phyloP scores from a whole-genome alignment of 495 filamentous ascomycete genomes.

The Viridothelium virens region DNA sequence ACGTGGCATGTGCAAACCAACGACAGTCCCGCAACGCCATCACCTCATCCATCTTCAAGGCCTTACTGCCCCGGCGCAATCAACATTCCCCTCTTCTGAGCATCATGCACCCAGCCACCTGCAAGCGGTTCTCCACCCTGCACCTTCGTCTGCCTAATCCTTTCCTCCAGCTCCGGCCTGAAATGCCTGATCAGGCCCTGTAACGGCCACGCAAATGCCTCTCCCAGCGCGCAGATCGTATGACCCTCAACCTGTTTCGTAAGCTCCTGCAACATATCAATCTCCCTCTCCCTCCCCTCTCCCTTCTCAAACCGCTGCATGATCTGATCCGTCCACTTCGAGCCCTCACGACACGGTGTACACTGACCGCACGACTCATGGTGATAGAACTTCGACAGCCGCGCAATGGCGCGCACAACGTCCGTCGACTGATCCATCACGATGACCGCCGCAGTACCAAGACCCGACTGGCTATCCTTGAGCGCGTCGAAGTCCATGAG shows the following conservation, averaged over 20 bases:
- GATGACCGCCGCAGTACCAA: constrained; percentile 96
- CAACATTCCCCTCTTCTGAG: constrained; percentile 67
- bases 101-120: constrained; percentile 79
- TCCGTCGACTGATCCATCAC: constrained; percentile 98
- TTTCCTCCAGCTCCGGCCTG: constrained; percentile 83
- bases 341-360: constrained; percentile 94
- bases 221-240: constrained; percentile 94
- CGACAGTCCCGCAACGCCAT: constrained; percentile 2
- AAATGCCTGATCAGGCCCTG: constrained; percentile 98
- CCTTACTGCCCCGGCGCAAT: constrained; percentile 76
- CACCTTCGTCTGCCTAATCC: constrained; percentile 69
- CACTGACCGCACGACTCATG: constrained; percentile 98
- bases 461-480: constrained; percentile 93
- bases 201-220: constrained; percentile 97
- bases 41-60: neutral
- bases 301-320: constrained; percentile 94
- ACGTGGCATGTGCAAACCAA: neutral
- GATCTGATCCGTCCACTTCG: constrained; percentile 97
- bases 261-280: constrained; percentile 98
- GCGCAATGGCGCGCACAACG: constrained; percentile 84
- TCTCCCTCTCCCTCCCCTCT: constrained; percentile 78
- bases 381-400: constrained; percentile 92
- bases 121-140: constrained; percentile 64
- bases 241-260: constrained; percentile 99
- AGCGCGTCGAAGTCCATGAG: constrained; percentile 98